Evolutionary conservation across 73 alveolate species (phyloP).

Genomic region (Blepharisma japonicum): DNA sequence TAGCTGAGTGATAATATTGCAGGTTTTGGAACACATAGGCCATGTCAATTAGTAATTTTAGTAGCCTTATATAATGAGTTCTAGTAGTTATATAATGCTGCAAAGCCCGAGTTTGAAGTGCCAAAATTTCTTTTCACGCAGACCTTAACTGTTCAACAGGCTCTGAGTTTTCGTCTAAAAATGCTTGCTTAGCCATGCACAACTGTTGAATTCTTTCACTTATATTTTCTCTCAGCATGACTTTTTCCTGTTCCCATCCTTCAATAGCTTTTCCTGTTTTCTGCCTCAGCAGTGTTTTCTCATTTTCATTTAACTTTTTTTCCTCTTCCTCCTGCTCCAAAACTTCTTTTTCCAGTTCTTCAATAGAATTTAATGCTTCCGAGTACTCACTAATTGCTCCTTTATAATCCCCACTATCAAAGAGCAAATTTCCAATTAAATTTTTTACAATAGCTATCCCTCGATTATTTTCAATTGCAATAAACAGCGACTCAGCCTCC

Average conservation of each 20-base stretch:
- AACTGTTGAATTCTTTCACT: slow-evolving; percentile 23
- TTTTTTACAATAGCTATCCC: slow-evolving; percentile 18
- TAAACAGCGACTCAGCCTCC: background rate
- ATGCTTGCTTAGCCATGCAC: background rate
- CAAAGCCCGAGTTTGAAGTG: slow-evolving; percentile 8
- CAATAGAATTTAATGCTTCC: background rate
- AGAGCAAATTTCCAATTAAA: background rate
- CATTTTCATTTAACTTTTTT: background rate
- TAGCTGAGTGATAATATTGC: slow-evolving; percentile 21
- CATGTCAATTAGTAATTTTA: slow-evolving; percentile 1
- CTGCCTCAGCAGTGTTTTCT: background rate
- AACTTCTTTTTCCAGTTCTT: background rate
- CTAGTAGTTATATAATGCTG: slow-evolving; percentile 3
- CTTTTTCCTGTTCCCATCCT: slow-evolving; percentile 17
- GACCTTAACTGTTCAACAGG: background rate
- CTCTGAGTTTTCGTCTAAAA: background rate
- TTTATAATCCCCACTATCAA: background rate
- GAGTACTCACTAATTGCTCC: background rate
- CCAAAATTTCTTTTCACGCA: slow-evolving; percentile 9
- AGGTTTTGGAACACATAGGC: slow-evolving; percentile 10
- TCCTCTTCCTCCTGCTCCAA: slow-evolving; percentile 14
- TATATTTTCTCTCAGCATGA: background rate
- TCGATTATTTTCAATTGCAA: background rate
- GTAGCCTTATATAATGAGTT: slow-evolving; percentile 1
- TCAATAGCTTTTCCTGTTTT: slow-evolving; percentile 9